Conservation (phyloP, 352 stramenopile genomes). For the Blastocystis sp. region DNA sequence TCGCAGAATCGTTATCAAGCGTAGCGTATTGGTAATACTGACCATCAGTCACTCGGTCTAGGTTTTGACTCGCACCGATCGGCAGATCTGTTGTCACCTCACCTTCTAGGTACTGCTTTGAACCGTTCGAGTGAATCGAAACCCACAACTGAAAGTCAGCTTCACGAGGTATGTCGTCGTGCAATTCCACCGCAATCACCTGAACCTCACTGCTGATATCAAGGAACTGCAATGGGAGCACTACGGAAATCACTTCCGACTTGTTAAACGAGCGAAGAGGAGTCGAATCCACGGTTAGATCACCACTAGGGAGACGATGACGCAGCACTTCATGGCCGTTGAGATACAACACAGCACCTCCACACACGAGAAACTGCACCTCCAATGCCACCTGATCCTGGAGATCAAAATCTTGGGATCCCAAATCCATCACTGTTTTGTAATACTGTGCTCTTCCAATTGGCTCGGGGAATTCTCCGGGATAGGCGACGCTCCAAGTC, state of each 20-base stretch:
- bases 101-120: not conserved
- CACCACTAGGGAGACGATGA: not conserved
- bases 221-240: not conserved
- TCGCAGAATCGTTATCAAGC: not conserved
- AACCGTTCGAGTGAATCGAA: not conserved
- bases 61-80: not conserved
- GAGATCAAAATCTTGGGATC: not conserved
- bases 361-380: not conserved
- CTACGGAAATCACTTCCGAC: not conserved
- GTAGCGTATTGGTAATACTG: not conserved
- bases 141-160: not conserved
- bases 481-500: not conserved
- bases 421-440: constrained; percentile 28
- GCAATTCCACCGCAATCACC: constrained; percentile 8
- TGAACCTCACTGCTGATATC: not conserved
- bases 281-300: not conserved
- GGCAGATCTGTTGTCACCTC: not conserved
- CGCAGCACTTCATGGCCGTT: constrained; percentile 1
- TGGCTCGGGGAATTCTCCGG: not conserved
- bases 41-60: not conserved
- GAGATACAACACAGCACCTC: not conserved
- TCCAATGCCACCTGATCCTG: not conserved
- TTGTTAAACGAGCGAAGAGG: not conserved
- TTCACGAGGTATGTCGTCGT: not conserved
- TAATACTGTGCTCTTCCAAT: not conserved